Conservation (phyloP, 306 rosid genomes). For the Cicer arietinum region DNA sequence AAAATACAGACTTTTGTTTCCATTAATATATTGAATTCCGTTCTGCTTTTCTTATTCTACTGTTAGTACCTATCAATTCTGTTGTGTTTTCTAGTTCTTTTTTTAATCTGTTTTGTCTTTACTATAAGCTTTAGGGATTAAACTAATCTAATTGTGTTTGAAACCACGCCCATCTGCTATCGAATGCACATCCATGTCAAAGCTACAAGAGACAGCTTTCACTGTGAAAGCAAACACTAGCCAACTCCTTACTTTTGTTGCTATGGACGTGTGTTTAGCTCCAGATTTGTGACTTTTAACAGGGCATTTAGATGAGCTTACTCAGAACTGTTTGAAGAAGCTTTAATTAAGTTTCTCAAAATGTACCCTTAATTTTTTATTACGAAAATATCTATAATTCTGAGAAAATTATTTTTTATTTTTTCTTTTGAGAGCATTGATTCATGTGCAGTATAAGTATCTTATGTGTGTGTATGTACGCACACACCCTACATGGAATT, state of each 20-base stretch:
- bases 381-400: not conserved
- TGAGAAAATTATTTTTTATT: not conserved
- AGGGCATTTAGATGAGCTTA: not conserved
- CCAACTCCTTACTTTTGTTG: not conserved
- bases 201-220: not conserved
- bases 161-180: too few relatives aligned
- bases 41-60: not conserved
- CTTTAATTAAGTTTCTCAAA: too few relatives aligned
- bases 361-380: constrained; percentile 4
- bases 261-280: not conserved
- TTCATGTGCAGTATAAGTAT: not conserved
- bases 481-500: not conserved
- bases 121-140: not conserved
- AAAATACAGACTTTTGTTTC: too few relatives aligned
- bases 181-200: not conserved
- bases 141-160: not conserved
- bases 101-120: not conserved
- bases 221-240: not conserved
- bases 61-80: not conserved
- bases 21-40: not conserved
- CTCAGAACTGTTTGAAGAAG: not conserved
- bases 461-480: not conserved
- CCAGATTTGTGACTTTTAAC: not conserved
- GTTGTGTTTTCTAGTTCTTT: not conserved
- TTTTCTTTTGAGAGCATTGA: constrained; percentile 13